phyloP scores from a whole-genome alignment of 202 grass and related monocot species.

The Carex arenaria region DNA sequence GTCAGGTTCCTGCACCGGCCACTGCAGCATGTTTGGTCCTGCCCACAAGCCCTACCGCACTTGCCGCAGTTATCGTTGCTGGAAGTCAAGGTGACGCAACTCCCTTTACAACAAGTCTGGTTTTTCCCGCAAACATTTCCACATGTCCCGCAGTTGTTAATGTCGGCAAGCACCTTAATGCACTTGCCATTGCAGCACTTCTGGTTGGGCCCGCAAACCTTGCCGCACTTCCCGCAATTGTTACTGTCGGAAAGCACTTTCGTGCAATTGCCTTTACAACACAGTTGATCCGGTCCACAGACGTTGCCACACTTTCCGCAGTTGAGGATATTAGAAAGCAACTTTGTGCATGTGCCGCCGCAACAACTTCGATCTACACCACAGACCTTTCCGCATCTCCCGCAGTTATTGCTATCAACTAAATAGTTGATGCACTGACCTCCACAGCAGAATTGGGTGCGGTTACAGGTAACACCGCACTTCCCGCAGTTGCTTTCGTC shows the following conservation, averaged over 20 bases:
- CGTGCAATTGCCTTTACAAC: not conserved
- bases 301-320: not conserved
- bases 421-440: not conserved
- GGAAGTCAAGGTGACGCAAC: not conserved
- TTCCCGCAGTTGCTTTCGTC: not conserved
- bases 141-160: slow-evolving; percentile 10
- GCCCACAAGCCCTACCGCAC: slow-evolving; percentile 9
- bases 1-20: slow-evolving; percentile 2
- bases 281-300: not conserved
- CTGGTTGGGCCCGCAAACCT: not conserved
- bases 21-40: not conserved
- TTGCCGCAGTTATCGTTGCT: slow-evolving; percentile 19
- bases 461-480: not conserved
- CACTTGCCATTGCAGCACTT: slow-evolving; percentile 11
- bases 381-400: slow-evolving; percentile 1
- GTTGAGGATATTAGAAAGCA: not conserved
- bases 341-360: not conserved
- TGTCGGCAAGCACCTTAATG: not conserved
- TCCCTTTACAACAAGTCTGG: slow-evolving; percentile 3
- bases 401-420: slow-evolving; percentile 2
- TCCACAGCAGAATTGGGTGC: not conserved
- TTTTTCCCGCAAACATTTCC: not conserved
- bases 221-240: slow-evolving; percentile 26
- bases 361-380: not conserved
- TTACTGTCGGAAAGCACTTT: not conserved